These are phyloP conservation scores for Aureobasidium lini DNA, from an alignment of 2,329 filamentous ascomycete species.

Conservation along the genomic window DNA sequence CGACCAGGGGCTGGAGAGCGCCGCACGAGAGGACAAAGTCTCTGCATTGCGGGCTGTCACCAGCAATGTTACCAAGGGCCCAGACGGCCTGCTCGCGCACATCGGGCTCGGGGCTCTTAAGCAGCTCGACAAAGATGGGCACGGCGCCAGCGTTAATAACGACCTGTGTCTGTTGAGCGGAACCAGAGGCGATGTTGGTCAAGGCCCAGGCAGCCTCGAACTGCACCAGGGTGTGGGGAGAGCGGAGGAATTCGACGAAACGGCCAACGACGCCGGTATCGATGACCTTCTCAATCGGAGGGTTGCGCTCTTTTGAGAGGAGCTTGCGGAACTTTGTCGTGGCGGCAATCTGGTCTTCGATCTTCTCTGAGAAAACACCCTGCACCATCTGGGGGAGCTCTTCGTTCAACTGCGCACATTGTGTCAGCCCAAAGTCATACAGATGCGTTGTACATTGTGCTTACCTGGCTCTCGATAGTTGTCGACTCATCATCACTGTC, in stretches of 20 bases:
- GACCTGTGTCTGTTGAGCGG: constrained; percentile 93
- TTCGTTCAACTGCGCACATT: constrained; percentile 69
- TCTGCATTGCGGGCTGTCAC: constrained; percentile 93
- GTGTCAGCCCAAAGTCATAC: constrained; percentile 2
- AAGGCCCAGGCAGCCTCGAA: constrained; percentile 98
- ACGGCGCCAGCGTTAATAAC: constrained; percentile 98
- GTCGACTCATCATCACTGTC: constrained; percentile 97
- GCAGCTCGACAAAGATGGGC: constrained; percentile 94
- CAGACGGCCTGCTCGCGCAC: constrained; percentile 97
- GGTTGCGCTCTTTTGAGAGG: constrained; percentile 96
- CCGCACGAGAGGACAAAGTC: constrained; percentile 92
- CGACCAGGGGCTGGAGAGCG: constrained; percentile 82
- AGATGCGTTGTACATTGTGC: constrained; percentile 23
- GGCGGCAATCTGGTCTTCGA: constrained; percentile 92
- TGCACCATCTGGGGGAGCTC: constrained; percentile 97
- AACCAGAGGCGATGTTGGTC: constrained; percentile 98
- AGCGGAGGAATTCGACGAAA: constrained; percentile 97
- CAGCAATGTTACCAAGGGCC: constrained; percentile 97
- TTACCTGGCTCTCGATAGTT: constrained; percentile 93
- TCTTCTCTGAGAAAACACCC: constrained; percentile 97
- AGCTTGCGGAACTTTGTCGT: constrained; percentile 99
- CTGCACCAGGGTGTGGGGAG: constrained; percentile 94
- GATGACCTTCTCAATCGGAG: constrained; percentile 97
- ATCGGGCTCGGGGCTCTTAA: constrained; percentile 93
- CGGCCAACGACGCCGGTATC: constrained; percentile 96